A percentile compares a stretch with the other conserved stretches of the same genome.
phyloP scores from a whole-genome alignment of 257 asterid species.

The Solanum rostratum region DNA sequence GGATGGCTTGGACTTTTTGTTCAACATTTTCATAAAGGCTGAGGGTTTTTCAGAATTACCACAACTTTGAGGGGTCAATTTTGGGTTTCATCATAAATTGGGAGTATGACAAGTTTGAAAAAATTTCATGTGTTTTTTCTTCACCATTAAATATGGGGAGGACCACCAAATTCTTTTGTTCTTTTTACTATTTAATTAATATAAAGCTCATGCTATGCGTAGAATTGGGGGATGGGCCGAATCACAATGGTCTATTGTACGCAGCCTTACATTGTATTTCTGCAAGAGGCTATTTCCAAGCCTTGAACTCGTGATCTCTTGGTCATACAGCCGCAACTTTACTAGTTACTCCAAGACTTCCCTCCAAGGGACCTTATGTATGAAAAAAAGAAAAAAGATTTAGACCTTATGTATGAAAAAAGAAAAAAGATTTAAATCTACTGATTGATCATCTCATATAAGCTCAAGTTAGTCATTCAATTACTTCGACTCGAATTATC shows the following conservation, averaged over 20 bases:
- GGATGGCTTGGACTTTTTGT: constrained; percentile 4
- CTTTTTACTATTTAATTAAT: not conserved
- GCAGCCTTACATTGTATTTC: no score
- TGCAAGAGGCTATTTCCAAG: no score
- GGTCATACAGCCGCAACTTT: no score
- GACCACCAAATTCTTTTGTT: not conserved
- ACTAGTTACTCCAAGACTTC: no score
- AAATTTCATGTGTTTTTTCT: not conserved
- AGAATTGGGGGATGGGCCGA: no score
- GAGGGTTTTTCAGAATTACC: not conserved
- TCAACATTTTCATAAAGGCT: not conserved
- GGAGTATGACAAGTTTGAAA: not conserved
- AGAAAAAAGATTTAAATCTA: not conserved
- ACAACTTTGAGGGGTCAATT: not conserved
- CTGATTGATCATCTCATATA: not conserved
- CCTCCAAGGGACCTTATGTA: not conserved
- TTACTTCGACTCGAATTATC: not conserved
- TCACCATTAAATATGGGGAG: not conserved
- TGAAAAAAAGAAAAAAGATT: not conserved
- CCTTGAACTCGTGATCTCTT: no score
- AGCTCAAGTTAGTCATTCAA: not conserved
- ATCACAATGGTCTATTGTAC: no score
- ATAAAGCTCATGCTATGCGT: no score
- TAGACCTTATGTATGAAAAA: not conserved
- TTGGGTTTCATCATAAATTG: not conserved